These are phyloP conservation scores for Rosa chinensis DNA, from an alignment of 306 rosid genomes.

Conservation along the genomic window DNA sequence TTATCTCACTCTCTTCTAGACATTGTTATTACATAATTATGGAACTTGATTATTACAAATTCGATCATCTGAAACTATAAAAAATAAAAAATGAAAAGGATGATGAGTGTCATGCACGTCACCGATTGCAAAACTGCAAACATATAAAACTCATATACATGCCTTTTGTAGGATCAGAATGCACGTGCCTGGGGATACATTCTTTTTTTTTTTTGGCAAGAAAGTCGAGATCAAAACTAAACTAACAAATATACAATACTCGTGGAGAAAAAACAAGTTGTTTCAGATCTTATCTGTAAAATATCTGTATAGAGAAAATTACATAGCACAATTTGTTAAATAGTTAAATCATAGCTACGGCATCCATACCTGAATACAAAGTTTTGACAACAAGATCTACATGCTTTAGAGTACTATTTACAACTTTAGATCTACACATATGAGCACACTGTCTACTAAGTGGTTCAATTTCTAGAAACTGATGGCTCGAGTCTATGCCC, in stretches of 20 bases:
- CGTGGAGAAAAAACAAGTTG: too few species aligned
- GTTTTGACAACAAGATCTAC: background rate
- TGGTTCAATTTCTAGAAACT: constrained; percentile 53
- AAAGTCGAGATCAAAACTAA: background rate
- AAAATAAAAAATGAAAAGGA: background rate
- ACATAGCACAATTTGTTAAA: background rate
- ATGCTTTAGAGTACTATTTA: background rate
- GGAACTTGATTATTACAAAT: background rate
- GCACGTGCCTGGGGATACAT: too few species aligned
- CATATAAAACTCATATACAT: too few species aligned
- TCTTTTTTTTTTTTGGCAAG: background rate
- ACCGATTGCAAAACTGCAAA: background rate
- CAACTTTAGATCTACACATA: background rate
- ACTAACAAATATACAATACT: background rate
- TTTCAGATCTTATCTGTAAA: too few species aligned
- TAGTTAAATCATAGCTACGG: background rate
- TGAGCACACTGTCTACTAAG: constrained; percentile 85
- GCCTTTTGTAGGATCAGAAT: too few species aligned
- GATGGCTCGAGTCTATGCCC: too few species aligned
- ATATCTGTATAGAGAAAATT: background rate
- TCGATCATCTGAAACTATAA: background rate
- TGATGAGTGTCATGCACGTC: background rate
- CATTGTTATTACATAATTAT: too few species aligned
- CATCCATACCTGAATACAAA: background rate
- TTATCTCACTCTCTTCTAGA: background rate